Conservation (phyloP, 352 stramenopile genomes). For the Pythium insidiosum region DNA sequence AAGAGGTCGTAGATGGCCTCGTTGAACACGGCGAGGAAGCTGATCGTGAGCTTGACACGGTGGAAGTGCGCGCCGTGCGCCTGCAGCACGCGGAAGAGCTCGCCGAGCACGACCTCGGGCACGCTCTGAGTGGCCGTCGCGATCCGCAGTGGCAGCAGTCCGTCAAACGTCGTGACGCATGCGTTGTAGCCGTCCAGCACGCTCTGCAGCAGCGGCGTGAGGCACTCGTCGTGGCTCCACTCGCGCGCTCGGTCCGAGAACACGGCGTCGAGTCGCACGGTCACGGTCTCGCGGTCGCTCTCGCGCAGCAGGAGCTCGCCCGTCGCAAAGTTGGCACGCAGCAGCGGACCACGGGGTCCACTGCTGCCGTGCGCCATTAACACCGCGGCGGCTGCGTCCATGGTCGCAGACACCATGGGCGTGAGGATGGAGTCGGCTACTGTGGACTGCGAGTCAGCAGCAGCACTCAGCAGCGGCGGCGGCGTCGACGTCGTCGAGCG, state of each 20-base stretch:
- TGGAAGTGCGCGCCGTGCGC: constrained; percentile 29
- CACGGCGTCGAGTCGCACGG: constrained; percentile 44
- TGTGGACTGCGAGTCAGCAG: not conserved
- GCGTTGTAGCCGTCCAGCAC: constrained; percentile 59
- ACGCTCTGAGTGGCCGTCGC: constrained; percentile 10
- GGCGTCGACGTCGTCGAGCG: constrained; percentile 15
- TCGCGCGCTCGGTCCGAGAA: constrained; percentile 55
- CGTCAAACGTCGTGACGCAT: constrained; percentile 56
- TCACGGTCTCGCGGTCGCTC: constrained; percentile 24
- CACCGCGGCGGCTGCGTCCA: not conserved
- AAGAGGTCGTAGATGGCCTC: constrained; percentile 94
- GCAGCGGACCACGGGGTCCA: constrained; percentile 11
- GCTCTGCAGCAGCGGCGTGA: constrained; percentile 53
- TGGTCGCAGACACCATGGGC: not conserved
- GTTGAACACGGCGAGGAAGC: constrained; percentile 91
- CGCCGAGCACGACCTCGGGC: constrained; percentile 29
- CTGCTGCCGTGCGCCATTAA: constrained; percentile 1
- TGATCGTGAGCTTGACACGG: constrained; percentile 55
- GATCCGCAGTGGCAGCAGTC: constrained; percentile 20
- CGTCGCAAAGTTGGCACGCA: constrained; percentile 51
- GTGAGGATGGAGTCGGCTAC: constrained; percentile 8
- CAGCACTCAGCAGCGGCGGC: not conserved
- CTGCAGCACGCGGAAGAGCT: constrained; percentile 37
- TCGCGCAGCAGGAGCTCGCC: constrained; percentile 41
- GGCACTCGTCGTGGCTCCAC: constrained; percentile 48